Base-by-base conservation (phyloP, 2,329 filamentous ascomycete genomes). In the Fusarium odoratissimum region DNA sequence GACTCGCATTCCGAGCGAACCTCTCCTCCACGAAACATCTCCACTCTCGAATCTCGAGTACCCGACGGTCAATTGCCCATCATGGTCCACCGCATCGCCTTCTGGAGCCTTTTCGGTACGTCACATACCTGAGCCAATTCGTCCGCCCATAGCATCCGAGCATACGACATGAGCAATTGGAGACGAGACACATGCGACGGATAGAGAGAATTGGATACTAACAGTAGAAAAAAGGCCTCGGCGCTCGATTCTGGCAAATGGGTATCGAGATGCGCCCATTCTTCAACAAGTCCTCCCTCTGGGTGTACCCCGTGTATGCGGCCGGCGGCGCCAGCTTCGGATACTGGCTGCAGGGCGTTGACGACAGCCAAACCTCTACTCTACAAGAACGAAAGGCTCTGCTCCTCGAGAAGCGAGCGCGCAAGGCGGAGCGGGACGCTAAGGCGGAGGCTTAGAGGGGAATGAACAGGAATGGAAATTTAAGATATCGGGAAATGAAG, bases 251-350 rank as follows among this genome's bases (percentile, higher is more conserved):
- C 84, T 98, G 95, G 94, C 96, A 98, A 85, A 92, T 99, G 82
- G 96, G 95, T 80, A 96, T 99, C 82, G 95, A 99, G 87, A 97
- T 97, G 95, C 94, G 95, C 72, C 96, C 95, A 58, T 92, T 98
- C 83, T 94, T 98, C 89, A 91, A 92, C 85, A 90, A 88, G 80
- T 88, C 92, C 81, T 93, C 92, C 61, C 90, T 97, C 79, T 97
- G 94, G 93, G 94, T 91, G 57, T 99, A 97, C 86, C 96, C 96
- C 61, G 85, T 95, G 77, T 99, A 96, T 84, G 95, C 91, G 66
- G 89, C 89, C 76, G 90, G 94, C 72, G 95, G 95, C 77, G 95
- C 92, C 77, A 94, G 92, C 84, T 98, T 98, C 85, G 96, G 96
- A 77, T 98, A 98, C 88, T 99, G 95, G 95, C 87, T 99, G 77